Evolutionary conservation across 768 basidiomycete genomes (phyloP).

Genomic region (Hirschioporus abietinus): DNA sequence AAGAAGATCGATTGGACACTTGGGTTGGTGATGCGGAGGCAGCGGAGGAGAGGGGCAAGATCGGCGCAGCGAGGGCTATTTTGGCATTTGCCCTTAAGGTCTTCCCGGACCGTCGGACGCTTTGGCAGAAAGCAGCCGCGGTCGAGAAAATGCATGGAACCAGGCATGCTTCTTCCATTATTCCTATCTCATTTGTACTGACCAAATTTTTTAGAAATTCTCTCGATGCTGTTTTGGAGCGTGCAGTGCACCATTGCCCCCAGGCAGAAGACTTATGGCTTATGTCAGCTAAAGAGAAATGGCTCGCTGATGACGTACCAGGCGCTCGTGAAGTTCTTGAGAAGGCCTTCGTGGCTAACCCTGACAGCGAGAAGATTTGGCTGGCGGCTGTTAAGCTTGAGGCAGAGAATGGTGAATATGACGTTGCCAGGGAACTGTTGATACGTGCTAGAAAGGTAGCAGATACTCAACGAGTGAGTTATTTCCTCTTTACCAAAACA

Average conservation of each 20-base stretch:
- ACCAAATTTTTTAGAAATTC: slow-evolving; percentile 48
- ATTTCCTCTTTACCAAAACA: neutral
- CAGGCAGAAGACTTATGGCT: slow-evolving; percentile 97
- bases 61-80: slow-evolving; percentile 83
- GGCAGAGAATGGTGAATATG: slow-evolving; percentile 89
- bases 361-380: slow-evolving; percentile 97
- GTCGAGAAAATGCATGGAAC: slow-evolving; percentile 90
- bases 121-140: slow-evolving; percentile 91
- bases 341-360: slow-evolving; percentile 88
- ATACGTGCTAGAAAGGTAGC: slow-evolving; percentile 87
- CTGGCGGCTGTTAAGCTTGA: slow-evolving; percentile 95
- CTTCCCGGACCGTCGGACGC: slow-evolving; percentile 76
- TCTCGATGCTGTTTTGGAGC: slow-evolving; percentile 72
- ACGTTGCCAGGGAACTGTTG: slow-evolving; percentile 80
- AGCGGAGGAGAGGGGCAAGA: slow-evolving; percentile 64
- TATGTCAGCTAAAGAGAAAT: slow-evolving; percentile 98
- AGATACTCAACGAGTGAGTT: slow-evolving; percentile 80
- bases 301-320: slow-evolving; percentile 83
- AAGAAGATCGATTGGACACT: slow-evolving; percentile 84
- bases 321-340: slow-evolving; percentile 89
- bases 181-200: slow-evolving; percentile 9
- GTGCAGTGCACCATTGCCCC: slow-evolving; percentile 87
- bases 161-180: slow-evolving; percentile 37
- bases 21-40: slow-evolving; percentile 92
- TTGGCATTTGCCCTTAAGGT: slow-evolving; percentile 88